Evolutionary conservation across 2,329 filamentous ascomycete genomes (phyloP), one percentile per base, ranked within the genome.

Genomic region (Fusarium cicatricum): DNA sequence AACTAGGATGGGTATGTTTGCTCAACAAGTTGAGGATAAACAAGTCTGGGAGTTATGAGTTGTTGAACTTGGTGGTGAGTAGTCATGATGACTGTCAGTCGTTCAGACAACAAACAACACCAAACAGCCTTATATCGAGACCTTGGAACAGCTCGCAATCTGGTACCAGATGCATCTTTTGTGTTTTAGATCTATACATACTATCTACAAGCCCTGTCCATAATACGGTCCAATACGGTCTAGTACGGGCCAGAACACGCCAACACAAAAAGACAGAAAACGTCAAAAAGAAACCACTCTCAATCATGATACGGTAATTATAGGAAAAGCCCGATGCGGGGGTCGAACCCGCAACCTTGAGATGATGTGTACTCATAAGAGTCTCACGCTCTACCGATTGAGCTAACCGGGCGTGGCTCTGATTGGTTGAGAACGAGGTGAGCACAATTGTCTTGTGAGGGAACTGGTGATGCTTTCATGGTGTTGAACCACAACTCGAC

Each of bases 321-420:
- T 49, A 42, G 39, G 39, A 54, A 54, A 29, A 74, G 72, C 73
- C 71, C 71, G 67, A 73, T 71, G 72, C 68, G 70, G 71, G 71
- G 71, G 69, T 80, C 77, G 78, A 81, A 83, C 81, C 79, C 77
- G 77, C 77, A 80, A 76, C 78, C 78, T 81, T 80, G 75, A 80
- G 78, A 79, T 80, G 21, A 23, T 23, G 29, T 21, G 63, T 56
- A 62, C 65, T 66, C 60, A 14, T 82, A 82, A 82, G 84, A 87
- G 85, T 86, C 85, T 85, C 80, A 85, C 84, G 83, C 84, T 87
- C 84, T 87, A 86, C 68, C 65, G 61, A 71, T 70, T 70, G 64
- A 71, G 64, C 66, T 70, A 70, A 66, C 66, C 39, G 39, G 39
- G 39, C 39, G n/a, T 42, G 39, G 23, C 26, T 31, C 39, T 16